phyloP scores from a whole-genome alignment of 352 stramenopile species.

The Pythium plurisporium region DNA sequence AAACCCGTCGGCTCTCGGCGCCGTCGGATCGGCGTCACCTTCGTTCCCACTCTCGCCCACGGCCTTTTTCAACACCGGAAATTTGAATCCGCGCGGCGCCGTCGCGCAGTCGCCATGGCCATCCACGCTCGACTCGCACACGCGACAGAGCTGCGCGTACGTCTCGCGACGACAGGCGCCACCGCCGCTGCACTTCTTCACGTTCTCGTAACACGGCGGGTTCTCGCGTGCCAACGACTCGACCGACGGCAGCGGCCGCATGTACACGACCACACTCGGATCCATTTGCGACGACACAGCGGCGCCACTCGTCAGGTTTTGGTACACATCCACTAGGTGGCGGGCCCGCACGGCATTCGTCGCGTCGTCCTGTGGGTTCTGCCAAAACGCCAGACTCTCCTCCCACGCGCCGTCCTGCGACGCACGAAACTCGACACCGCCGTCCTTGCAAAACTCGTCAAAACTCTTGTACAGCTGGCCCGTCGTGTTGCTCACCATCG shows the following conservation, averaged over 20 bases:
- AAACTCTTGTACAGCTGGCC: conserved; percentile 18
- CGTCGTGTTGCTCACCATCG: conserved; percentile 18
- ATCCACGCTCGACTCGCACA: conserved; percentile 17
- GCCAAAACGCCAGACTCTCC: conserved; percentile 27
- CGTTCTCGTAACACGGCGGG: conserved; percentile 31
- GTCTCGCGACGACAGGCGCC: conserved; percentile 15
- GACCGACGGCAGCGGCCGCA: conserved; percentile 25
- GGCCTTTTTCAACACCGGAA: conserved; percentile 20
- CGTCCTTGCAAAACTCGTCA: conserved; percentile 27
- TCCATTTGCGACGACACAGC: conserved; percentile 11
- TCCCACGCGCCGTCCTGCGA: conserved; percentile 11
- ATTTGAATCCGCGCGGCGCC: conserved; percentile 12
- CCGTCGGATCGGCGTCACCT: neutral
- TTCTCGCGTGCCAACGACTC: conserved; percentile 24
- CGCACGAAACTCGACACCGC: conserved; percentile 26
- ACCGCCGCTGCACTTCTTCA: conserved; percentile 16
- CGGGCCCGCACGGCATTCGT: conserved; percentile 18
- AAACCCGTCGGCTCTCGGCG: neutral
- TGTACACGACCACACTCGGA: conserved; percentile 4
- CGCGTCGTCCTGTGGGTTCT: conserved; percentile 18
- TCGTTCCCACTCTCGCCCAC: neutral
- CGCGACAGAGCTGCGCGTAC: conserved; percentile 26
- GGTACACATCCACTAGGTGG: conserved; percentile 24
- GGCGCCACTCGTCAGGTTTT: conserved; percentile 11
- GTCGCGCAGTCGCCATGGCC: neutral